Evolutionary conservation across 306 rosid genomes (phyloP).

Genomic region (Fragaria nilgerrensis): DNA sequence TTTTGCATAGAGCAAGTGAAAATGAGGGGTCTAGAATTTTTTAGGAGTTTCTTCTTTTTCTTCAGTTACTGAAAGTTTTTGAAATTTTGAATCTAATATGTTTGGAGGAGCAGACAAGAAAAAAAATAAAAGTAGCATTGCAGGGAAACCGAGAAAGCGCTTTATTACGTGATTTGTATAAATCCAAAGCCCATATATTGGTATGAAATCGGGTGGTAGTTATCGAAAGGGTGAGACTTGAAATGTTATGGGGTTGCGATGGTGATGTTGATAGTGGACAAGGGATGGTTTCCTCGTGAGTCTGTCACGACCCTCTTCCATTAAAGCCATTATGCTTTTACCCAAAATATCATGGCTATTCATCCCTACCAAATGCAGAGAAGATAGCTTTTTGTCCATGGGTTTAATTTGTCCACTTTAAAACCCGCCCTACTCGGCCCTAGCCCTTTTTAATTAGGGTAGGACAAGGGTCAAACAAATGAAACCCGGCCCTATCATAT

Average conservation of each 20-base stretch:
- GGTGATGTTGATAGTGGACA: slow-evolving; percentile 3
- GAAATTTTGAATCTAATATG: slow-evolving; percentile 27
- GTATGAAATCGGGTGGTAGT: slow-evolving; percentile 50
- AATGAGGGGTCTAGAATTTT: slow-evolving; percentile 4
- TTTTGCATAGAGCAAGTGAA: background rate
- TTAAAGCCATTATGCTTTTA: too few species aligned
- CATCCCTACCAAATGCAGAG: background rate
- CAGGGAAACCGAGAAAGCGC: slow-evolving; percentile 69
- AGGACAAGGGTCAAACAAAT: too few species aligned
- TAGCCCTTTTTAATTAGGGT: too few species aligned
- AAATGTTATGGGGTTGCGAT: background rate
- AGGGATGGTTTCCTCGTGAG: slow-evolving; percentile 7
- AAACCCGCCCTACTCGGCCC: too few species aligned
- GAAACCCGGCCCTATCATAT: too few species aligned
- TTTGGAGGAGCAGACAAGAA: slow-evolving; percentile 47
- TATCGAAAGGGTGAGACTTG: slow-evolving; percentile 37
- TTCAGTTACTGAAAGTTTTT: background rate
- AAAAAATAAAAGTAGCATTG: slow-evolving; percentile 45
- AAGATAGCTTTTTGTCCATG: background rate
- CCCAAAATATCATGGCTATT: too few species aligned
- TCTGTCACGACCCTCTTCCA: background rate
- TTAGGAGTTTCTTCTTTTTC: slow-evolving; percentile 31
- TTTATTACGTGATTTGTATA: slow-evolving; percentile 32
- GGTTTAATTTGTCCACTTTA: too few species aligned
- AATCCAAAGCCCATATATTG: slow-evolving; percentile 5